Conservation (phyloP, 495 filamentous ascomycete species). For the Penicillium tannophilum region DNA sequence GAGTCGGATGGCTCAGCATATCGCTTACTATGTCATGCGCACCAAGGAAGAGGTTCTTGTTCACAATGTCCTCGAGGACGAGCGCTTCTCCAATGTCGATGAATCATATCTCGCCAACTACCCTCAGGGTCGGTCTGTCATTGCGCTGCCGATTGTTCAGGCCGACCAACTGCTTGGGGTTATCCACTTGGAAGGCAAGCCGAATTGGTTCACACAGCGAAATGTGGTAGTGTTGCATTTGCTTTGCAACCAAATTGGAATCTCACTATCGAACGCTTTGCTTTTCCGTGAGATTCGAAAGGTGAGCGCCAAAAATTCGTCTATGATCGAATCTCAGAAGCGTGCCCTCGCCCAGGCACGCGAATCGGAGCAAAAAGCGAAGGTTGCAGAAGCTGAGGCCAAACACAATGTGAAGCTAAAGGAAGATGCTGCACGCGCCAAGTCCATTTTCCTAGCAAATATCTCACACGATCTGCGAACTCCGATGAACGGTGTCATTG, state of each 20-base stretch:
- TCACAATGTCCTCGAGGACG: conserved; percentile 79
- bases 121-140: conserved; percentile 73
- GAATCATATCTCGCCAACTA: conserved; percentile 69
- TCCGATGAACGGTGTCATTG: conserved; percentile 87
- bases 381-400: conserved; percentile 77
- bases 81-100: conserved; percentile 81
- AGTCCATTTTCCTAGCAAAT: conserved; percentile 91
- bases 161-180: conserved; percentile 77
- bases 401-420: conserved; percentile 86
- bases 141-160: conserved; percentile 83
- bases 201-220: conserved; percentile 84
- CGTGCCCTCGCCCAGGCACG: conserved; percentile 76
- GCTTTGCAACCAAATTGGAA: conserved; percentile 85
- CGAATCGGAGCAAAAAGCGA: conserved; percentile 80
- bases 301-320: conserved; percentile 76
- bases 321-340: conserved; percentile 88
- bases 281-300: conserved; percentile 80
- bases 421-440: conserved; percentile 88
- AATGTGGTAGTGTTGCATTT: conserved; percentile 84
- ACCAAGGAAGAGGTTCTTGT: conserved; percentile 84
- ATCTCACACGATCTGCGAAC: conserved; percentile 87
- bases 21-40: conserved; percentile 79
- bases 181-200: conserved; percentile 82
- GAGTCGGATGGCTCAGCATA: conserved; percentile 72
- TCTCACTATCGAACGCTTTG: conserved; percentile 84